phyloP scores from a whole-genome alignment of 108 stramenopile species.

The Phaeodactylum tricornutum region DNA sequence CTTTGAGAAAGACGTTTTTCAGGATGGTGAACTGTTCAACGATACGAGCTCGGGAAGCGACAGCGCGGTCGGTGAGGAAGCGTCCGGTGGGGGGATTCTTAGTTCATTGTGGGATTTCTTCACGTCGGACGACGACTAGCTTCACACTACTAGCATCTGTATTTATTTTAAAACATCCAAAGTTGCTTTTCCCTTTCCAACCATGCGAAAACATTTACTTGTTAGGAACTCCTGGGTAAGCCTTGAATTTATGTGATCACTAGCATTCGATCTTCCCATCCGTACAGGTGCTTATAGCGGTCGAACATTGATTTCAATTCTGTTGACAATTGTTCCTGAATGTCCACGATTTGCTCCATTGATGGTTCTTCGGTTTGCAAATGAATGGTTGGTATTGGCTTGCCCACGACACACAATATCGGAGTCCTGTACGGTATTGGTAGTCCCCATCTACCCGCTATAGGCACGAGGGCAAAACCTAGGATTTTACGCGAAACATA shows the following conservation, averaged over 20 bases:
- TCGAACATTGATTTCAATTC: constrained; percentile 2
- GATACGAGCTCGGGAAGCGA: neutral
- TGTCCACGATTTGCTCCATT: neutral
- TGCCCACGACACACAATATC: constrained; percentile 25
- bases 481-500: constrained; percentile 24
- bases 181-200: too few relatives aligned
- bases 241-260: neutral
- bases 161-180: too few relatives aligned
- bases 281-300: neutral
- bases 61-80: constrained; percentile 13
- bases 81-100: constrained; percentile 17
- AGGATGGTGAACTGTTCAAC: constrained; percentile 4
- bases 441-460: constrained; percentile 27
- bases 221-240: neutral
- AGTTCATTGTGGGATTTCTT: constrained; percentile 46
- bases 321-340: neutral
- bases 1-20: neutral
- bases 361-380: constrained; percentile 2
- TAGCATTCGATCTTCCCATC: constrained; percentile 2
- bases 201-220: neutral
- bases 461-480: constrained; percentile 34
- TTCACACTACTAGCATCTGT: too few relatives aligned
- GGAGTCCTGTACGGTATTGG: constrained; percentile 29
- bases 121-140: constrained; percentile 16
- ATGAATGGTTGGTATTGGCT: constrained; percentile 17